Evolutionary conservation across 73 alveolate genomes (phyloP).

Genomic region (Paramecium caudatum): DNA sequence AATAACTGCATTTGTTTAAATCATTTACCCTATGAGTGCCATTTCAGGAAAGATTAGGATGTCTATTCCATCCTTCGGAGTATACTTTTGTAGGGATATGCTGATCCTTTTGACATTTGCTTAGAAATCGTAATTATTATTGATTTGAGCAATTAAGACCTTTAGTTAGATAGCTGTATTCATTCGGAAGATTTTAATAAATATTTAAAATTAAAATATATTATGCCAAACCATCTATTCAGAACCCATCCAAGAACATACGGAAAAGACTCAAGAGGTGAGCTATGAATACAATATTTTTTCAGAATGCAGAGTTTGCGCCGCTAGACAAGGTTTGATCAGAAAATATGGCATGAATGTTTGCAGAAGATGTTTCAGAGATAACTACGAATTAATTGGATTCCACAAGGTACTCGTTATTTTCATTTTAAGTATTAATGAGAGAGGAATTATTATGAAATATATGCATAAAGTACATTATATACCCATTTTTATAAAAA

Average conservation of each 20-base stretch:
- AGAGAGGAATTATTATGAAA: conserved; percentile 23
- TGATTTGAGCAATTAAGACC: conserved; percentile 23
- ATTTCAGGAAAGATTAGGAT: conserved; percentile 92
- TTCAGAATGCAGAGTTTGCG: conserved; percentile 94
- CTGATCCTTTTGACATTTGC: conserved; percentile 53
- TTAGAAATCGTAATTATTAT: conserved; percentile 31
- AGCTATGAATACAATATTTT: background rate
- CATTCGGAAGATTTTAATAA: conserved; percentile 56
- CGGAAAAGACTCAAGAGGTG: conserved; percentile 96
- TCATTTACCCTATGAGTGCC: conserved; percentile 91
- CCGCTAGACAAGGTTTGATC: conserved; percentile 94
- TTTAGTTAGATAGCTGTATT: conserved; percentile 8
- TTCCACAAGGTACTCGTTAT: conserved; percentile 83
- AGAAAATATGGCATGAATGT: conserved; percentile 94
- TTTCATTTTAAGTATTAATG: background rate
- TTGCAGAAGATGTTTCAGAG: conserved; percentile 98
- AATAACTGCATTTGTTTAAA: conserved; percentile 47
- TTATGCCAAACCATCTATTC: conserved; percentile 90
- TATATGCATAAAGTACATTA: conserved; percentile 18
- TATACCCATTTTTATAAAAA: no score
- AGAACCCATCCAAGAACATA: conserved; percentile 95
- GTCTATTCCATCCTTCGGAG: conserved; percentile 88
- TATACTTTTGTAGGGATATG: conserved; percentile 56
- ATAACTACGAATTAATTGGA: conserved; percentile 90
- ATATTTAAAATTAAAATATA: conserved; percentile 56